Conservation (phyloP, 1,139 yeast species). For the Taphrina betulina region DNA sequence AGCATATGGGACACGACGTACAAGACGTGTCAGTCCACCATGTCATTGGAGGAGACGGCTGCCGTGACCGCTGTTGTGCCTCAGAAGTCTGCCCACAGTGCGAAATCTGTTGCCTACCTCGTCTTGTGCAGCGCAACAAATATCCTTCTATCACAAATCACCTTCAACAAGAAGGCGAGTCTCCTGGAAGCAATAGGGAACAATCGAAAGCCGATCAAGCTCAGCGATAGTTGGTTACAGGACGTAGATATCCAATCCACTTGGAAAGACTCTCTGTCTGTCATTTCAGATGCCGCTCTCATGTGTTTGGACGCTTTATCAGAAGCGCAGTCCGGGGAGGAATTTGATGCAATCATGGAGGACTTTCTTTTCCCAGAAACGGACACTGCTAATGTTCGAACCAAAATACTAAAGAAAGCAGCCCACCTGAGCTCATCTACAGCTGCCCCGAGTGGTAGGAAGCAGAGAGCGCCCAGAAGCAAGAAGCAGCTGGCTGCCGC, state of each 20-base stretch:
- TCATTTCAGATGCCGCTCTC: slow-evolving; percentile 1
- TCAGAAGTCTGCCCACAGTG: not conserved
- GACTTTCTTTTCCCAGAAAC: slow-evolving; percentile 11
- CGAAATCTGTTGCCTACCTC: not conserved
- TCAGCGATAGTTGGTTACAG: slow-evolving; percentile 12
- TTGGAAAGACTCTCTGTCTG: slow-evolving; percentile 23
- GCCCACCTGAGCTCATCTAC: too few species aligned
- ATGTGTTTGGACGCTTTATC: slow-evolving; percentile 10
- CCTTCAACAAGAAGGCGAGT: not conserved
- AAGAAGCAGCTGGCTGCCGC: too few species aligned
- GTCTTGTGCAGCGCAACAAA: slow-evolving; percentile 1
- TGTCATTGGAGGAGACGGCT: not conserved
- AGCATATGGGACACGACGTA: slow-evolving; percentile 10
- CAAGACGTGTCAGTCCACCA: not conserved
- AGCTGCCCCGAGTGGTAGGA: too few species aligned
- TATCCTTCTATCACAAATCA: slow-evolving; percentile 4
- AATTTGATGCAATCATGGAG: slow-evolving; percentile 18
- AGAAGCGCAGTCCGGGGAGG: slow-evolving; percentile 1
- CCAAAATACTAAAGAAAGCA: not conserved
- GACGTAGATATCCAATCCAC: slow-evolving; percentile 23
- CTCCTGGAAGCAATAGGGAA: slow-evolving; percentile 8
- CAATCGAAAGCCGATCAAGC: not conserved
- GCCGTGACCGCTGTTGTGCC: not conserved
- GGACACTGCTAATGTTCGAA: not conserved
- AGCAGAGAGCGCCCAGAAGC: too few species aligned